Evolutionary conservation across 2,329 filamentous ascomycete genomes (phyloP), one percentile per base, ranked within the genome.

Genomic region (Fusarium hainanense): DNA sequence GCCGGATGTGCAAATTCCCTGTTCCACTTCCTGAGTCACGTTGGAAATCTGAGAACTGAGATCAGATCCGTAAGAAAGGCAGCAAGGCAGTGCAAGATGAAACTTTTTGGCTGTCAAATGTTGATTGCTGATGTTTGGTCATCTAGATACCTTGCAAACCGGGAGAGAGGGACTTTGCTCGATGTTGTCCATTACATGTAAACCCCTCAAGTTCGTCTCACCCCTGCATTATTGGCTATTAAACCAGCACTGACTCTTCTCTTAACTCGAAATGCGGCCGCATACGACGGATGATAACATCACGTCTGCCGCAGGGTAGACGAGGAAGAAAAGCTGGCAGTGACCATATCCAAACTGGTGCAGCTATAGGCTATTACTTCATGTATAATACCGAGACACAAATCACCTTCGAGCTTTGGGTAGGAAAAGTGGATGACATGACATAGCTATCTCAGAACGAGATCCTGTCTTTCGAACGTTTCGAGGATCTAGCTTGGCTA

Each of bases 181-280:
- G 32, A 32, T 14, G 8, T 10, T 32, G 11, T 56, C 12, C 40
- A 37, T 23, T 30, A n/a, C n/a, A 51, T n/a, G 25, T 57, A 64
- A 58, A 58, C 72, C 72, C 72, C 72, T 74, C 72, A 74, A 61
- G 72, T 74, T 74, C 72, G 57, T 65, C 58, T n/a, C 46, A 63
- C 48, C 63, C 72, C 68, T 74, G 68, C 58, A 48, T 44, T 42
- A 66, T 51, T 43, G 21, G 18, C 21, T 32, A 25, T 50, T 25
- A 13, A 50, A 54, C 64, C 54, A 58, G 40, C 25, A 37, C 25
- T 30, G 37, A 25, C 23, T 44, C 41, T 48, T 41, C 44, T 54
- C 37, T 44, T 41, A 49, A 56, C 21, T 47, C 37, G 61, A 49
- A 59, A 46, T 70, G 56, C 56, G 50, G 28, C 52, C 62, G 54